phyloP scores from a whole-genome alignment of 371 early-diverging fungal species.

The Mortierella polycephala region DNA sequence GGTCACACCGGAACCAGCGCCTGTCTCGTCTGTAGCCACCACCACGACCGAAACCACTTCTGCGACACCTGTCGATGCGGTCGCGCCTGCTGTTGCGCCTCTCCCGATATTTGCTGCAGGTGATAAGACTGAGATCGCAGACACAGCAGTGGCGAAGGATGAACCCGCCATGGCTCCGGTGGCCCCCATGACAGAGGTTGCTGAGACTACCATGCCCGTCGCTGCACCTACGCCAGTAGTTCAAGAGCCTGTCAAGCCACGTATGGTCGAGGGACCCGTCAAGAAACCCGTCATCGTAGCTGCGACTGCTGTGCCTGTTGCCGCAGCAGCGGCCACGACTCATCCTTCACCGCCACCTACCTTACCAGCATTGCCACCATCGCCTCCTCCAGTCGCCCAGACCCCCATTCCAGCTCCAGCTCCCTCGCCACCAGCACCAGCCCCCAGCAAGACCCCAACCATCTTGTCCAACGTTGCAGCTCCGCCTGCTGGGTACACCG shows the following conservation, averaged over 20 bases:
- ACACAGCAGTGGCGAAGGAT: no score
- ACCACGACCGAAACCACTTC: not conserved
- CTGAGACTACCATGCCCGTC: no score
- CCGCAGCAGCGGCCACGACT: not conserved
- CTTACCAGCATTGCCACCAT: not conserved
- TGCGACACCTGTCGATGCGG: not conserved
- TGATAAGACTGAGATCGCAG: no score
- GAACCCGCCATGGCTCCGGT: no score
- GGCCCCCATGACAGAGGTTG: no score
- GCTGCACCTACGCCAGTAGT: no score
- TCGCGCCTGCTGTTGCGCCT: no score
- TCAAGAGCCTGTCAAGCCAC: not conserved
- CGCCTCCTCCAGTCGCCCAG: not conserved
- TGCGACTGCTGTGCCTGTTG: not conserved
- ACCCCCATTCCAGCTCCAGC: not conserved
- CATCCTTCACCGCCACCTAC: not conserved
- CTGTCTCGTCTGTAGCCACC: not conserved
- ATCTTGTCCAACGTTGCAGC: not conserved
- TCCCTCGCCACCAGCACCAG: conserved; percentile 1
- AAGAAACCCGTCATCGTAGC: not conserved
- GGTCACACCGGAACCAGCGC: not conserved
- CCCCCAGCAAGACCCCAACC: not conserved
- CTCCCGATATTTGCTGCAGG: no score
- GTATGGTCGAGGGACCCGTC: not conserved
- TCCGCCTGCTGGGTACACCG: conserved; percentile 20